Conservation (phyloP, 352 stramenopile species). For the Phytophthora tentaculata region DNA sequence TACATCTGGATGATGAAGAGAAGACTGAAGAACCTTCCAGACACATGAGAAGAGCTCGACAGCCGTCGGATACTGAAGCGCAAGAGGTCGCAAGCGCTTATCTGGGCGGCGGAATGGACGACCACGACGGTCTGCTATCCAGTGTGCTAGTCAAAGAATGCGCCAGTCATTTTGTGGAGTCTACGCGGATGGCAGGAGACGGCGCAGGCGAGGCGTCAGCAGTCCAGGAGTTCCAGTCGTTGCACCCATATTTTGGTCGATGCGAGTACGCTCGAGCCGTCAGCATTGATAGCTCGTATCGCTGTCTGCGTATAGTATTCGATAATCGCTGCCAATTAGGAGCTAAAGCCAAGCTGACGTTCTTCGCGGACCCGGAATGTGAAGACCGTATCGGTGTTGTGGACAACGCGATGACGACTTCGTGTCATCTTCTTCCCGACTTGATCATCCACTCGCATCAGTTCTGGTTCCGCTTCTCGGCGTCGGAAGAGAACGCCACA, state of each 20-base stretch:
- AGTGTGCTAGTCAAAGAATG: slow-evolving; percentile 86
- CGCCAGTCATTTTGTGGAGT: slow-evolving; percentile 85
- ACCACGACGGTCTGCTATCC: slow-evolving; percentile 68
- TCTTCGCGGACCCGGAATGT: slow-evolving; percentile 77
- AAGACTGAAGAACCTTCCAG: slow-evolving; percentile 35
- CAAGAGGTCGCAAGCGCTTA: slow-evolving; percentile 67
- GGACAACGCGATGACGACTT: slow-evolving; percentile 50
- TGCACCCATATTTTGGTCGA: slow-evolving; percentile 87
- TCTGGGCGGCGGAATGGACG: slow-evolving; percentile 48
- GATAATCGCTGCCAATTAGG: slow-evolving; percentile 80
- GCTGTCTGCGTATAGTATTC: slow-evolving; percentile 80
- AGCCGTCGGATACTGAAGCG: slow-evolving; percentile 67
- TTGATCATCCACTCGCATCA: slow-evolving; percentile 74
- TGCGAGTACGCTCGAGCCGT: slow-evolving; percentile 82
- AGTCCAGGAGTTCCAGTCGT: slow-evolving; percentile 72
- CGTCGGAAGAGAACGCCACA: slow-evolving; percentile 63
- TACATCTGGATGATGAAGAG: slow-evolving; percentile 39
- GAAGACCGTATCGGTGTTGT: slow-evolving; percentile 60
- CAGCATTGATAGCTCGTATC: slow-evolving; percentile 52
- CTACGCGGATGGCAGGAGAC: slow-evolving; percentile 72
- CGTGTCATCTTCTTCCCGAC: slow-evolving; percentile 55
- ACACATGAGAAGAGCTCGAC: slow-evolving; percentile 31
- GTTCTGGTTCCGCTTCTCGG: slow-evolving; percentile 86
- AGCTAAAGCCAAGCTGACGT: slow-evolving; percentile 70
- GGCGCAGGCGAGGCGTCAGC: slow-evolving; percentile 35